These are phyloP conservation scores for Leccinum olivaceopallidum DNA, from an alignment of 768 basidiomycete species.

Conservation along the genomic window DNA sequence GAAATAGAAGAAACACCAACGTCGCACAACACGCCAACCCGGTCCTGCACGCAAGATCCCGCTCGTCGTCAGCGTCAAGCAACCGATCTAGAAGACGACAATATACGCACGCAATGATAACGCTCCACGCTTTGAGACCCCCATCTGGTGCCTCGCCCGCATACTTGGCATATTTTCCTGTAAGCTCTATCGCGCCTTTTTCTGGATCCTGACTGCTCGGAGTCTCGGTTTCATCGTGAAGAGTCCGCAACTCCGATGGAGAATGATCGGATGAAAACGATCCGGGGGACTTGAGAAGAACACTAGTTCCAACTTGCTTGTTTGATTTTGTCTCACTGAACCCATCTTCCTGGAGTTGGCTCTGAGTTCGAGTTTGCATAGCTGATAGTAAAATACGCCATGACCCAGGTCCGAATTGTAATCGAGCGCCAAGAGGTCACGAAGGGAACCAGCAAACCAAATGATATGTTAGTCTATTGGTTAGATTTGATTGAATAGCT, in stretches of 20 bases:
- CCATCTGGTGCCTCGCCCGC: constrained; percentile 31
- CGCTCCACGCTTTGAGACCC: constrained; percentile 34
- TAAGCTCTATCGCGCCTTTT: neutral
- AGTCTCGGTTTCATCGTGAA: constrained; percentile 10
- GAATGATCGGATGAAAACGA: neutral
- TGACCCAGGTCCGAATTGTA: neutral
- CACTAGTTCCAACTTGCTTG: neutral
- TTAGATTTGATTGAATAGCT: neutral
- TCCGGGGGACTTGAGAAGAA: neutral
- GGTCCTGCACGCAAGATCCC: constrained; percentile 11
- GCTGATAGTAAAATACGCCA: neutral
- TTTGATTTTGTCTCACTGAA: neutral
- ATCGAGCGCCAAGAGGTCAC: neutral
- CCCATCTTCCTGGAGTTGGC: neutral
- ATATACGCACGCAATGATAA: constrained; percentile 28
- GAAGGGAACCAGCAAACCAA: neutral
- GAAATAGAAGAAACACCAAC: constrained; percentile 26
- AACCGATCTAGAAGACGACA: too few relatives aligned
- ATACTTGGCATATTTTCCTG: constrained; percentile 21
- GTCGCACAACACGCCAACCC: constrained; percentile 39
- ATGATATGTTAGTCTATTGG: neutral
- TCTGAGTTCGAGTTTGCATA: neutral
- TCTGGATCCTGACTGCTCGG: constrained; percentile 6
- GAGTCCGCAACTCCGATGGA: constrained; percentile 7
- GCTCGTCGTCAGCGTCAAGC: neutral